Evolutionary conservation across 495 filamentous ascomycete species (phyloP), one percentile per base, ranked within the genome.

Genomic region (Talaromyces adpressus): DNA sequence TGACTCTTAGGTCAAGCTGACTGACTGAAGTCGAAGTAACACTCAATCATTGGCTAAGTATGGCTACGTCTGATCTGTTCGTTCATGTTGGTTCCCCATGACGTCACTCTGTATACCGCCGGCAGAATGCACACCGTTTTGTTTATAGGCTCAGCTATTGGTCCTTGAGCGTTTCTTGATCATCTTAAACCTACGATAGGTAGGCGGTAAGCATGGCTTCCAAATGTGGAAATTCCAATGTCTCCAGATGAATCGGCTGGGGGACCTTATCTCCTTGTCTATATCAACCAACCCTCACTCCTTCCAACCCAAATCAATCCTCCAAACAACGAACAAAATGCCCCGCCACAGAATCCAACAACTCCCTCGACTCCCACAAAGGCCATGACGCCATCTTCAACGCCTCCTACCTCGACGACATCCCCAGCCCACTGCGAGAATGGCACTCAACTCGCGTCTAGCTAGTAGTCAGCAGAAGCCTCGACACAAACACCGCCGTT

Each of bases 351-450:
- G 11, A 32, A 30, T 57, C 53, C 53, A 57, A 11, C 53, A 57
- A 32, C 25, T 57, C 11, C 18, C 25, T 57, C 9, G 52, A 56
- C 14, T 27, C 18, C 29, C 52, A 30, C 52, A 29, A 27, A 30
- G 52, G 52, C 22, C 52, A 56, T 23, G 22, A 56, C 20, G 52
- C 52, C 23, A 56, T 56, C 23, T 29, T 56, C 29, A 30, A 56
- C 14, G 20, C 12, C 6, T 56, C 52, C 18, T 56, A 56, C 20
- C 52, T 56, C 16, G 53, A 16, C 53, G 22, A 16, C 29, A 57
- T 57, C 53, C 53, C 53, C 53, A n/a, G 53, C 53, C 25, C 53
- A n/a, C 53, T 57, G 12, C 25, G 32, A 57, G 53, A 32, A 57
- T 57, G 25, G 53, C 20, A 57, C 6, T 16, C 53, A 20, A 57